Evolutionary conservation across 164 flowering plant genomes (phyloP).

Genomic region (Vitis riparia): DNA sequence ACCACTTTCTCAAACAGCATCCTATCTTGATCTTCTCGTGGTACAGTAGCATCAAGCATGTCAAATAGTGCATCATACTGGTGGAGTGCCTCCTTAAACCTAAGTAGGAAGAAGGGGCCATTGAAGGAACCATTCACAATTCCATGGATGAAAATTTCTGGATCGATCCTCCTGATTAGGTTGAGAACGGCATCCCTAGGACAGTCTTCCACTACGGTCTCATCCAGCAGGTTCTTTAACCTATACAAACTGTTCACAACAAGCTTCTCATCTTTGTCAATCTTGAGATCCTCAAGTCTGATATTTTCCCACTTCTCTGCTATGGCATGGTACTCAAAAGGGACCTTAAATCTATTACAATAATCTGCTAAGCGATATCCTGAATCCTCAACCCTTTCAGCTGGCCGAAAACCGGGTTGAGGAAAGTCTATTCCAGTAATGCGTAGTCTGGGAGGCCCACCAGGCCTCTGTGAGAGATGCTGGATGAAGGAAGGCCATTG

Average conservation of each 20-base stretch:
- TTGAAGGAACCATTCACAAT: conserved; percentile 28
- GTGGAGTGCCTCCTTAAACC: conserved; percentile 38
- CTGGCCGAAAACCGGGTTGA: conserved; percentile 35
- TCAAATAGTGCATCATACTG: conserved; percentile 37
- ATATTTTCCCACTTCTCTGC: conserved; percentile 41
- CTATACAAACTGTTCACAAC: conserved; percentile 32
- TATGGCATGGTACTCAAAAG: conserved; percentile 27
- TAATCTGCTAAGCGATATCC: conserved; percentile 27
- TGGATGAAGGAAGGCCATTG: conserved; percentile 45
- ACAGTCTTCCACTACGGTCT: conserved; percentile 21
- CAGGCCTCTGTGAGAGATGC: conserved; percentile 25
- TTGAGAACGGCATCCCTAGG: conserved; percentile 34
- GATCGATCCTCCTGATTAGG: conserved; percentile 26
- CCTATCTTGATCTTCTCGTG: conserved; percentile 26
- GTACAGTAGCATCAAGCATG: conserved; percentile 27
- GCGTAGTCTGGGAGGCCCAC: conserved; percentile 37
- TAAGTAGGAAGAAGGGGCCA: conserved; percentile 30
- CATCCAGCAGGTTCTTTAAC: conserved; percentile 30
- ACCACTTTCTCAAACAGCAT: conserved; percentile 26
- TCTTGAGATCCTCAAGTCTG: conserved; percentile 26
- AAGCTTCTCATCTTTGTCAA: conserved; percentile 22
- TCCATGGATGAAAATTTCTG: conserved; percentile 28
- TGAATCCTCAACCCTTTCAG: conserved; percentile 33
- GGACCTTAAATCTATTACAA: conserved; percentile 27
- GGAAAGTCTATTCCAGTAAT: conserved; percentile 40